Conservation (phyloP, 495 filamentous ascomycete genomes). For the Opeltia flavorubescens region DNA sequence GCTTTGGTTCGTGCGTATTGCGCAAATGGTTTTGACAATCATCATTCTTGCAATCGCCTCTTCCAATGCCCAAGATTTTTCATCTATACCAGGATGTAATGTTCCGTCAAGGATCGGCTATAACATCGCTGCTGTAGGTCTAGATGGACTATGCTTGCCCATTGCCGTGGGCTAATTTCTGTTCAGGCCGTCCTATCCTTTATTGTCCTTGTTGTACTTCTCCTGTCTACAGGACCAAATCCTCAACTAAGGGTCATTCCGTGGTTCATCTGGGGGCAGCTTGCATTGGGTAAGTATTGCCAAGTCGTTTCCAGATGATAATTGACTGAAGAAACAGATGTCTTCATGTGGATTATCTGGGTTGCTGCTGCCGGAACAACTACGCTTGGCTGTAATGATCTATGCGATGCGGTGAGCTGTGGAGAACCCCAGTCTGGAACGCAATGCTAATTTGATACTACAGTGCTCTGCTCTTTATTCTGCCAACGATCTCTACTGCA, state of each 20-base stretch:
- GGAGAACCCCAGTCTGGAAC: too few species aligned
- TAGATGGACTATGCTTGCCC: not conserved
- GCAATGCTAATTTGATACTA: too few species aligned
- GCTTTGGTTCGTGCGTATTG: slow-evolving; percentile 12
- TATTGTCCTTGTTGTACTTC: slow-evolving; percentile 7
- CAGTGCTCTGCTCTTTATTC: too few species aligned
- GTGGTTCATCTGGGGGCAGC: slow-evolving; percentile 8
- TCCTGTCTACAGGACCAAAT: slow-evolving; percentile 12
- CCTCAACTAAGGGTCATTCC: slow-evolving; percentile 8
- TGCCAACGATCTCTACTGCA: too few species aligned
- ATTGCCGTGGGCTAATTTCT: slow-evolving; percentile 3
- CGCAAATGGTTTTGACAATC: slow-evolving; percentile 11
- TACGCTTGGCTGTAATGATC: slow-evolving; percentile 9
- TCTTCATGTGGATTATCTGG: slow-evolving; percentile 14
- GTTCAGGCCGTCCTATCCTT: slow-evolving; percentile 13
- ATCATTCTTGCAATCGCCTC: slow-evolving; percentile 12
- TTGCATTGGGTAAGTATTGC: too few species aligned
- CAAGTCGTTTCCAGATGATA: too few species aligned
- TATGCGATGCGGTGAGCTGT: slow-evolving; percentile 15
- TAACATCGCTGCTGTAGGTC: slow-evolving; percentile 13
- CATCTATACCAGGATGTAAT: slow-evolving; percentile 7
- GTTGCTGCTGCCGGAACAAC: slow-evolving; percentile 13
- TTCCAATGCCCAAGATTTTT: slow-evolving; percentile 2
- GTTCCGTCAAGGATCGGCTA: slow-evolving; percentile 8
- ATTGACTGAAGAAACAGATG: too few species aligned